These are phyloP conservation scores for Fraxinus velutina DNA, from an alignment of 305 asterid species.

Conservation along the genomic window DNA sequence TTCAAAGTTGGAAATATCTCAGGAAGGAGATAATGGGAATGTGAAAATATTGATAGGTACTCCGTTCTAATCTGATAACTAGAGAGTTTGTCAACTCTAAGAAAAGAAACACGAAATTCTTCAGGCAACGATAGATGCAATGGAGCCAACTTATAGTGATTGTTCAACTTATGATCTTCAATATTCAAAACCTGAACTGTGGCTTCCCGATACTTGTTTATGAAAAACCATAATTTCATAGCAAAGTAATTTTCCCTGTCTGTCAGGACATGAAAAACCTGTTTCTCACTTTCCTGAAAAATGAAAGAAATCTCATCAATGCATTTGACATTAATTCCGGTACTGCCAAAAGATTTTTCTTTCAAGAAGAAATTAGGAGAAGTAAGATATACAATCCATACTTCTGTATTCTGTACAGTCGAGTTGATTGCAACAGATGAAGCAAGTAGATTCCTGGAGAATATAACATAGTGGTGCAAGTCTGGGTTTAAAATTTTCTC, in stretches of 20 bases:
- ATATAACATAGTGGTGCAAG: conserved; percentile 74
- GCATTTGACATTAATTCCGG: conserved; percentile 11
- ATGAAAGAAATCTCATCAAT: conserved; percentile 29
- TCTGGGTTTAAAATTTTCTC: conserved; percentile 61
- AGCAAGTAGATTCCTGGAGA: conserved; percentile 83
- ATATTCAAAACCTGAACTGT: conserved; percentile 82
- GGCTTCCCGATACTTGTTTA: conserved; percentile 68
- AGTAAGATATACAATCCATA: conserved; percentile 32
- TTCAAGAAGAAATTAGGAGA: neutral
- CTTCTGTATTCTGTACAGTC: conserved; percentile 69
- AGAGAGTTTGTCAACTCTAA: conserved; percentile 54
- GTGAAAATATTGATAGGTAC: conserved; percentile 74
- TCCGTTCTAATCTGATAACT: conserved; percentile 53
- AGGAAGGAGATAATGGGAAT: conserved; percentile 86
- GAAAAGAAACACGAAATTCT: conserved; percentile 81
- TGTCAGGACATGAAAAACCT: conserved; percentile 88
- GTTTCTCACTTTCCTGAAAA: conserved; percentile 70
- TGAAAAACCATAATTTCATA: conserved; percentile 80
- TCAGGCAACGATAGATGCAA: conserved; percentile 71
- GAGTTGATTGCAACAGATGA: conserved; percentile 88
- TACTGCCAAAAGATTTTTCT: conserved; percentile 11
- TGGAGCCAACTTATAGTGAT: conserved; percentile 43
- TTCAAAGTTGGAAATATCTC: conserved; percentile 61
- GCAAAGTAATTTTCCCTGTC: conserved; percentile 83
- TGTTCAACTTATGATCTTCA: conserved; percentile 62